phyloP scores from a whole-genome alignment of 2,329 filamentous ascomycete species.

The Cladosporium oxysporum region DNA sequence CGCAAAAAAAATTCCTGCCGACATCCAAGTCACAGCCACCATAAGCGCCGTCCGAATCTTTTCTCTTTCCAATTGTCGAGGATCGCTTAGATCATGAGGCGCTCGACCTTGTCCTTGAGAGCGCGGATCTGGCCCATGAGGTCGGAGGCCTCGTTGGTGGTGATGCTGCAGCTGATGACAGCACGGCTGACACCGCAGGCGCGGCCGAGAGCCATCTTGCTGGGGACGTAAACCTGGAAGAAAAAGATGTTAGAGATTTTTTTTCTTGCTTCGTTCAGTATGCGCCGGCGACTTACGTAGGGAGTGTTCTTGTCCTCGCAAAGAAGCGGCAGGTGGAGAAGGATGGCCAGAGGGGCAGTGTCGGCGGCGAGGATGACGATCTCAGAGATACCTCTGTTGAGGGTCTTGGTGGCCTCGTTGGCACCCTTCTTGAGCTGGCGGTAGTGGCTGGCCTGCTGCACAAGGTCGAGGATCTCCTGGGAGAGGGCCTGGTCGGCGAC shows the following conservation, averaged over 20 bases:
- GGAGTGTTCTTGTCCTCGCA: conserved; percentile 76
- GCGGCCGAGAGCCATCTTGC: conserved; percentile 82
- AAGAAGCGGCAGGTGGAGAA: conserved; percentile 85
- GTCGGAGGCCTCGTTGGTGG: conserved; percentile 86
- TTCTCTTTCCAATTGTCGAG: neutral
- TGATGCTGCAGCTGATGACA: conserved; percentile 86
- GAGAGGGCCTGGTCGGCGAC: conserved; percentile 51
- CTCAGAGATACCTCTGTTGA: conserved; percentile 89
- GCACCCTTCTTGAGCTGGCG: conserved; percentile 83
- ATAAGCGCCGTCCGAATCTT: neutral
- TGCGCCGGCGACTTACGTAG: conserved; percentile 39
- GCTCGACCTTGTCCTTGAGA: conserved; percentile 93
- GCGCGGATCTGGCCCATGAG: conserved; percentile 83
- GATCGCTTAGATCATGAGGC: conserved; percentile 74
- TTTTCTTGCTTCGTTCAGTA: neutral
- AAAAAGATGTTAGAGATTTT: neutral
- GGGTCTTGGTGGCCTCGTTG: conserved; percentile 70
- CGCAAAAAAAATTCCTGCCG: conserved; percentile 3
- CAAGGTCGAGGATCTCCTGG: conserved; percentile 51
- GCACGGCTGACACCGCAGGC: conserved; percentile 86
- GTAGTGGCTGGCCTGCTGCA: conserved; percentile 65
- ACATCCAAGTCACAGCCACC: neutral
- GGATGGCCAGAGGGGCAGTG: conserved; percentile 81
- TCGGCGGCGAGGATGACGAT: conserved; percentile 88
- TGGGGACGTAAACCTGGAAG: conserved; percentile 46